phyloP scores from a whole-genome alignment of 257 asterid species.

The Solanum sitiens region DNA sequence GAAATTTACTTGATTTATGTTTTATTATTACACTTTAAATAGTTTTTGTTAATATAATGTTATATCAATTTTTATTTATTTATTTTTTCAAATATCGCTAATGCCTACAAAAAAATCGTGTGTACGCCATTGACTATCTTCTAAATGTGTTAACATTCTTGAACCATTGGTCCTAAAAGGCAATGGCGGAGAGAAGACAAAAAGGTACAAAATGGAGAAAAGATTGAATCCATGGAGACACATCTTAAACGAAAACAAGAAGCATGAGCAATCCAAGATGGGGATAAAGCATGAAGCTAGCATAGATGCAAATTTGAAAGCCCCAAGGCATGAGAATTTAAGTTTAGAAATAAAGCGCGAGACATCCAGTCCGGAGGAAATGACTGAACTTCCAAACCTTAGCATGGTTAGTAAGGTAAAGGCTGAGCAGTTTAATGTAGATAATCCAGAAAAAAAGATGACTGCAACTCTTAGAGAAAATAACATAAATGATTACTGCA shows the following conservation, averaged over 20 bases:
- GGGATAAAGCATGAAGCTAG: slow-evolving; percentile 1
- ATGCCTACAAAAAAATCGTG: background rate
- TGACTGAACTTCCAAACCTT: slow-evolving; percentile 1
- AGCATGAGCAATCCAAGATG: slow-evolving; percentile 29
- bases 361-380: background rate
- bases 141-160: background rate
- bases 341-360: background rate
- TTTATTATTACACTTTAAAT: background rate
- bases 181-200: slow-evolving; percentile 38
- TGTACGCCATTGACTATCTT: background rate
- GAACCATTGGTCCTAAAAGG: slow-evolving; percentile 45
- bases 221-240: slow-evolving; percentile 60
- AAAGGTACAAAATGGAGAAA: slow-evolving; percentile 32
- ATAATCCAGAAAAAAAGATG: slow-evolving; percentile 32
- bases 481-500: slow-evolving; percentile 40
- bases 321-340: background rate
- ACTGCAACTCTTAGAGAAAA: slow-evolving; percentile 35
- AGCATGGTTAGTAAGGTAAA: slow-evolving; percentile 1
- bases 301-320: slow-evolving; percentile 3
- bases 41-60: background rate
- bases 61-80: background rate
- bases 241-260: slow-evolving; percentile 27
- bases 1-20: background rate
- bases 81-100: background rate
- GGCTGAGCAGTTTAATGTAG: slow-evolving; percentile 15